Evolutionary conservation across 225 moss, liverwort and hornwort genomes (phyloP), one percentile per base, ranked within the genome.

Genomic region (Ulota crispa): DNA sequence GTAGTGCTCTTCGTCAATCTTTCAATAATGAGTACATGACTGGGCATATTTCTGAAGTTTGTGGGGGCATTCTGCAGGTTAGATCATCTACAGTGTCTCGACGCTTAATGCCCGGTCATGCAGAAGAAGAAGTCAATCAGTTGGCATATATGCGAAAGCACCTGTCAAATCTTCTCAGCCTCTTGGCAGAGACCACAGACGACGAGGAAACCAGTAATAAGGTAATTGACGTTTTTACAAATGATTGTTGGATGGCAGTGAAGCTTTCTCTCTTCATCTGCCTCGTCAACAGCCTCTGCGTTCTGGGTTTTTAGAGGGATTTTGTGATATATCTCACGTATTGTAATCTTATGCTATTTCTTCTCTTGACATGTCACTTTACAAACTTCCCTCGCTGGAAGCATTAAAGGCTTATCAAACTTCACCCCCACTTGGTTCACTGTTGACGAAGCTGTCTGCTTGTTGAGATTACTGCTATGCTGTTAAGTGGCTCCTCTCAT

Each of bases 81-180:
- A 93, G 92, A 88, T 92, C 91, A 79, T 81, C 83, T 62, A 68
- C 81, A 82, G 87, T 90, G 32, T 82, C 95, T 76, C 90, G 93
- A 76, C 88, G 95, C 72, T 86, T 80, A 55, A 89, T 97, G 91
- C 95, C 97, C 36, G 85, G 92, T 76, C 97, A 95, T 75, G 97
- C 95, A 68, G 97, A 97, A 75, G 97, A 97, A 85, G 97, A 97
- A 85, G 89, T 92, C 39, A 90, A 95, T 83, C 97, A 97, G 85
- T 78, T 97, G 86, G 78, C 90, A 72, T 97, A 93, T 39, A 67
- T 97, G 73, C 92, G 88, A 73, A 97, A 97, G 83, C 91, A 95
- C 73, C 79, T 97, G 72, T 86, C 93, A 55, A 89, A 93, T 85
- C 83, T 97, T 69, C 85, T 97, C 70, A 85, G 80, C 64, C 87